These are phyloP conservation scores for Ophiostoma fasciatum DNA, from an alignment of 2,329 filamentous ascomycete genomes.

Conservation along the genomic window DNA sequence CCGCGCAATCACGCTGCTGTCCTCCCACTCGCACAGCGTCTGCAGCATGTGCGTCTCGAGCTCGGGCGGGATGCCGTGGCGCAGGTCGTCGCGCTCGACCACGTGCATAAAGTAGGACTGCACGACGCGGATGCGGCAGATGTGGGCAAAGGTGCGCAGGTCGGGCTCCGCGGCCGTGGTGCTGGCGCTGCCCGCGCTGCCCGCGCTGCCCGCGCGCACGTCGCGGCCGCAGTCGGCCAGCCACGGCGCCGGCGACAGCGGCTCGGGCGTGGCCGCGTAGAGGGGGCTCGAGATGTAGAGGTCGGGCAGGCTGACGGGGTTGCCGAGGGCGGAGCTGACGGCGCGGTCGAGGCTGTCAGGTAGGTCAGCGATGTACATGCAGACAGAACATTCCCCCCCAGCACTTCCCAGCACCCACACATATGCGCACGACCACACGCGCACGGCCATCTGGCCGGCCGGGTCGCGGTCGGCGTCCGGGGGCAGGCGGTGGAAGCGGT, in stretches of 20 bases:
- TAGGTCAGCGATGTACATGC: no score
- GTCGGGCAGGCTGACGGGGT: conserved; percentile 6
- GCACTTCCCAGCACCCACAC: background rate
- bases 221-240: conserved; percentile 1
- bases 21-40: conserved; percentile 4
- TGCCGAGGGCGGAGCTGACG: conserved; percentile 3
- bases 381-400: no score
- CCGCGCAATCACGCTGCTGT: background rate
- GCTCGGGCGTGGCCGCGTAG: background rate
- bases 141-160: conserved; percentile 6
- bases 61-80: background rate
- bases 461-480: background rate
- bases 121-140: conserved; percentile 4
- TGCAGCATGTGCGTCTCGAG: conserved; percentile 3
- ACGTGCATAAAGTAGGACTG: conserved; percentile 1
- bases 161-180: background rate
- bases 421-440: conserved; percentile 7
- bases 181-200: no score
- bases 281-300: conserved; percentile 6
- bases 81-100: conserved; percentile 1
- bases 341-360: conserved; percentile 4
- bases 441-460: conserved; percentile 1
- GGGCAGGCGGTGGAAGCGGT: conserved; percentile 4
- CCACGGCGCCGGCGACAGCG: conserved; percentile 2
- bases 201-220: background rate